A percentile compares a stretch with the other conserved stretches of the same genome.
Evolutionary conservation across 2,329 filamentous ascomycete genomes (phyloP).

Genomic region (Bipolaris gigantea): DNA sequence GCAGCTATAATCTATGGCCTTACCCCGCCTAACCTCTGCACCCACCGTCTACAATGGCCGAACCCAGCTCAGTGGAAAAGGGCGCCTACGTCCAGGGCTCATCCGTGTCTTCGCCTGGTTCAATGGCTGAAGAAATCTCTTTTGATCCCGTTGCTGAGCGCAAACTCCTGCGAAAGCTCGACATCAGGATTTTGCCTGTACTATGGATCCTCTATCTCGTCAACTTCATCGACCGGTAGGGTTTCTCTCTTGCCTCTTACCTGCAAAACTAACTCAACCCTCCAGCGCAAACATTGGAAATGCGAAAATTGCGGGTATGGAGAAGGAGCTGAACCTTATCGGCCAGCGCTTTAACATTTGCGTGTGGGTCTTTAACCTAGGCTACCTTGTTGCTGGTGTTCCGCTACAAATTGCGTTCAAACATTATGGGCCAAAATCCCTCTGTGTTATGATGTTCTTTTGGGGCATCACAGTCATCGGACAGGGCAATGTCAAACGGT

Average conservation of each 20-base stretch:
- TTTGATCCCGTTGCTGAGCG: conserved; percentile 32
- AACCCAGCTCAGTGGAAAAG: conserved; percentile 15
- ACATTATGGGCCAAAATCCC: conserved; percentile 36
- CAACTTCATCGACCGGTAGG: conserved; percentile 38
- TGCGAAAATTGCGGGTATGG: conserved; percentile 43
- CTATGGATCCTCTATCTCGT: conserved; percentile 41
- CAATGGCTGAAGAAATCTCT: conserved; percentile 11
- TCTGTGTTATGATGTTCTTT: conserved; percentile 40
- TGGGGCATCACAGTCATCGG: conserved; percentile 43
- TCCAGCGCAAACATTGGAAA: conserved; percentile 36
- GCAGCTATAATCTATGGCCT: neutral
- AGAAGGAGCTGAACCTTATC: conserved; percentile 39
- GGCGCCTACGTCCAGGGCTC: conserved; percentile 7
- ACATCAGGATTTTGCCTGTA: conserved; percentile 34
- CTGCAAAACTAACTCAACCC: neutral
- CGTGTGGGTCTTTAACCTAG: conserved; percentile 45
- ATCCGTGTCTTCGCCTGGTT: conserved; percentile 8
- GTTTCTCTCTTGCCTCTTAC: neutral
- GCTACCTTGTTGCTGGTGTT: conserved; percentile 42
- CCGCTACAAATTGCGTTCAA: conserved; percentile 42
- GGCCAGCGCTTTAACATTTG: conserved; percentile 45
- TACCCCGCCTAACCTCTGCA: neutral
- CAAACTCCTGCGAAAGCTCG: conserved; percentile 35
- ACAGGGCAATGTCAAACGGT: conserved; percentile 33
- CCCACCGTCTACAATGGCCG: conserved; percentile 1